phyloP scores from a whole-genome alignment of 495 filamentous ascomycete species.

The Podospora pseudoanserina region DNA sequence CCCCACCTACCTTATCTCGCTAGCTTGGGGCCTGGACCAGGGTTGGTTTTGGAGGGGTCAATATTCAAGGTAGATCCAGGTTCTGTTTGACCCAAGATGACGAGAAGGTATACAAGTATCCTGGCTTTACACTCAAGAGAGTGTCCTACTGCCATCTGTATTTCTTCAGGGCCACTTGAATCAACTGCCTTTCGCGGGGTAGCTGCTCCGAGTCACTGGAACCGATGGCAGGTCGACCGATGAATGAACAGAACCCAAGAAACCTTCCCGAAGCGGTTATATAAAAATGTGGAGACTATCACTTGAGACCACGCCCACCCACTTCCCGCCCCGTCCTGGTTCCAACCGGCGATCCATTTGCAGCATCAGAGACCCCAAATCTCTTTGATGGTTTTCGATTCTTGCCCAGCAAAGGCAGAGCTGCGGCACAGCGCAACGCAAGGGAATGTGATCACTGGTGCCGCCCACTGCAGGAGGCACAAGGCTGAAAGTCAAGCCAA shows the following conservation, averaged over 20 bases:
- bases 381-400: not conserved
- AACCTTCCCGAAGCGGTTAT: constrained; percentile 8
- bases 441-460: not conserved
- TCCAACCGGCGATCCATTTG: constrained; percentile 1
- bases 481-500: not conserved
- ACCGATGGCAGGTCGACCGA: not conserved
- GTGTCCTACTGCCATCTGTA: not conserved
- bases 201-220: not conserved
- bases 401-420: not conserved
- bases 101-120: too few relatives aligned
- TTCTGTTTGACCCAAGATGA: not conserved
- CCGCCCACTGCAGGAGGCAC: not conserved
- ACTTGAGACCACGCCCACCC: not conserved
- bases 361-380: not conserved
- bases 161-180: not conserved
- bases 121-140: too few relatives aligned
- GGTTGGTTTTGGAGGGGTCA: not conserved
- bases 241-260: not conserved
- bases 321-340: constrained; percentile 4
- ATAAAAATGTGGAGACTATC: constrained; percentile 1
- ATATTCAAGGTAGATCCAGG: not conserved
- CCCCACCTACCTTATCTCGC: constrained; percentile 9
- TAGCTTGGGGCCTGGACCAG: constrained; percentile 5
- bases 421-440: not conserved
- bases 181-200: not conserved